These are phyloP conservation scores for Spergularia marina DNA, from an alignment of 148 eudicot species.

Conservation along the genomic window DNA sequence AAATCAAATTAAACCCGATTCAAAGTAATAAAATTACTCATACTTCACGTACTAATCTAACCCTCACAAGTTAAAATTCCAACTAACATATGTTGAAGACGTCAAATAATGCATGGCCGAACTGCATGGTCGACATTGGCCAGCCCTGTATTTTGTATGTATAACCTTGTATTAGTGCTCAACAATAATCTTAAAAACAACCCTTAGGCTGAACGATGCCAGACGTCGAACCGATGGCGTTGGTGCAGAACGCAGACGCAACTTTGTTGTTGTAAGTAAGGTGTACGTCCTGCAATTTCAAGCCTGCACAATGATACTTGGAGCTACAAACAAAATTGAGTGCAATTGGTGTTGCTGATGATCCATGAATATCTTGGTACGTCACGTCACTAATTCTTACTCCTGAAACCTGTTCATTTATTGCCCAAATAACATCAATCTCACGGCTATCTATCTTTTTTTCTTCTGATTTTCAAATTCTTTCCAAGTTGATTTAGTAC, in stretches of 20 bases:
- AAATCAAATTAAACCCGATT: no score
- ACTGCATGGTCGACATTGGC: no score
- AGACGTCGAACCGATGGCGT: conserved; percentile 10
- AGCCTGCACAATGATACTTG: conserved; percentile 16
- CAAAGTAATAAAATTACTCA: no score
- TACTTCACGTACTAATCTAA: no score
- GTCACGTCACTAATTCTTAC: conserved; percentile 32
- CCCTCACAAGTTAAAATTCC: no score
- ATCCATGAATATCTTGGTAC: conserved; percentile 44
- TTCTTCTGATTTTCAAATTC: no score
- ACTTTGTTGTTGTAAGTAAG: conserved; percentile 13
- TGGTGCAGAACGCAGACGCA: conserved; percentile 17
- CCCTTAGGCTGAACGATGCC: conserved; percentile 32
- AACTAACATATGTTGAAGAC: no score
- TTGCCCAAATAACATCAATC: no score
- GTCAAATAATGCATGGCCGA: no score
- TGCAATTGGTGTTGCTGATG: conserved; percentile 34
- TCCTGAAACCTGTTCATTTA: conserved; percentile 28
- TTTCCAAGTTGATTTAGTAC: no score
- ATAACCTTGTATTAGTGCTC: background rate
- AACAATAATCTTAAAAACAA: conserved; percentile 25
- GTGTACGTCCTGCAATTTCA: conserved; percentile 19
- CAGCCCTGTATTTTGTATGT: background rate
- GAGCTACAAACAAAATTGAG: conserved; percentile 28
- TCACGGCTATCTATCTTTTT: no score